Conservation (phyloP, 257 asterid genomes). For the Solanum sejunctum region DNA sequence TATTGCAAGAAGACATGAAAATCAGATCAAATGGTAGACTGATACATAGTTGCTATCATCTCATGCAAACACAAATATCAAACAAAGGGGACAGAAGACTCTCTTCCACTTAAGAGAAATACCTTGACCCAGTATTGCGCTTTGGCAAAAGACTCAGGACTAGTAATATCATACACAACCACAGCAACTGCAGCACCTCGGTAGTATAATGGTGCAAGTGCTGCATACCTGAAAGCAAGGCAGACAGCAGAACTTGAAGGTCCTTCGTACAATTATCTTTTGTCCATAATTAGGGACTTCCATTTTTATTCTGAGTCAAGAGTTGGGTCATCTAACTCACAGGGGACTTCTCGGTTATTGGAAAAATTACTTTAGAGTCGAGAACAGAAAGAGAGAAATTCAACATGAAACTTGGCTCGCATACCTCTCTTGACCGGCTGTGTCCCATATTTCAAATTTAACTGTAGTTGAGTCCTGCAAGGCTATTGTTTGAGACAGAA, state of each 20-base stretch:
- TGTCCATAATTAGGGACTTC: neutral
- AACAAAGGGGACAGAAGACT: neutral
- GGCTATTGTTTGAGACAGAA: slow-evolving; percentile 93
- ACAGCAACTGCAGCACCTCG: slow-evolving; percentile 84
- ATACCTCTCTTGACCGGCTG: slow-evolving; percentile 99
- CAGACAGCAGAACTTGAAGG: neutral
- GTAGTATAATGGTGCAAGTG: slow-evolving; percentile 73
- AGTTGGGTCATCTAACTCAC: neutral
- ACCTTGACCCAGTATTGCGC: slow-evolving; percentile 95
- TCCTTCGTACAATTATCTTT: neutral
- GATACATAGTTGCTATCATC: neutral
- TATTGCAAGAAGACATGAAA: neutral
- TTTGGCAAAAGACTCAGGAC: slow-evolving; percentile 76
- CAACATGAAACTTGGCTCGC: neutral
- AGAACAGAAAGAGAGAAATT: neutral
- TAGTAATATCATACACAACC: slow-evolving; percentile 78
- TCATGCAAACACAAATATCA: neutral
- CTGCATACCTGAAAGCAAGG: slow-evolving; percentile 49
- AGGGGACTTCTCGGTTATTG: neutral
- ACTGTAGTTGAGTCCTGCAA: slow-evolving; percentile 94
- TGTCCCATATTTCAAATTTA: slow-evolving; percentile 99
- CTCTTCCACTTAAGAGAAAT: neutral
- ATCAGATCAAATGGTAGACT: neutral
- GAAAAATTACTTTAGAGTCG: neutral
- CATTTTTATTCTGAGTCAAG: neutral